These are phyloP conservation scores for Thalassia testudinum DNA, from an alignment of 116 monocot genomes.

Conservation along the genomic window DNA sequence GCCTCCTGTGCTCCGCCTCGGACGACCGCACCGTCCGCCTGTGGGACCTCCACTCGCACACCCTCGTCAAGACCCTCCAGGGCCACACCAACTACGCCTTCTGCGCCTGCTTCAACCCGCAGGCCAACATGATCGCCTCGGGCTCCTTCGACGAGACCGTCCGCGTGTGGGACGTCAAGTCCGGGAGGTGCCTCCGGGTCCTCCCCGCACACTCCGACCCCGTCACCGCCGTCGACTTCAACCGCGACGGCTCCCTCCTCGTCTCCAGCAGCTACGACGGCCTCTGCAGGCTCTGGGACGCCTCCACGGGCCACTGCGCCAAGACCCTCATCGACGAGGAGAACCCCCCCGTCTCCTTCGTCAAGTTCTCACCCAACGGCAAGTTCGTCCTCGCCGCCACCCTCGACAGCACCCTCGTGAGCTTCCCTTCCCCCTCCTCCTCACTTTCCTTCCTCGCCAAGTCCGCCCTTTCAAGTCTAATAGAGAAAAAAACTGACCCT, in stretches of 20 bases:
- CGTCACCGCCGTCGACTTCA: conserved; percentile 22
- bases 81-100: conserved; percentile 28
- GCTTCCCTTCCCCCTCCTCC: too few species aligned
- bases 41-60: conserved; percentile 14
- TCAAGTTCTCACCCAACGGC: conserved; percentile 27
- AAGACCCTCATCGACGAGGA: conserved; percentile 27
- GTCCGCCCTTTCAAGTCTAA: too few species aligned
- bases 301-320: conserved; percentile 18
- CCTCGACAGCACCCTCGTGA: conserved; percentile 19
- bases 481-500: too few species aligned
- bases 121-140: conserved; percentile 23
- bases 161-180: conserved; percentile 25
- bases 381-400: conserved; percentile 24
- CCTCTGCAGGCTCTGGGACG: conserved; percentile 21
- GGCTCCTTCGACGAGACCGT: conserved; percentile 30
- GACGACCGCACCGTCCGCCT: conserved; percentile 26
- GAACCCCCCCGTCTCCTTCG: conserved; percentile 24
- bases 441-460: too few species aligned
- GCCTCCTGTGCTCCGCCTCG: conserved; percentile 27
- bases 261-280: conserved; percentile 27
- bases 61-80: conserved; percentile 13
- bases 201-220: conserved; percentile 27
- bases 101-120: conserved; percentile 21
- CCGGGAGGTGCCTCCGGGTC: conserved; percentile 19
- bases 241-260: conserved; percentile 17